Base-by-base conservation (phyloP, 1,284 basidiomycete genomes). In the Papiliotrema flavescens region DNA sequence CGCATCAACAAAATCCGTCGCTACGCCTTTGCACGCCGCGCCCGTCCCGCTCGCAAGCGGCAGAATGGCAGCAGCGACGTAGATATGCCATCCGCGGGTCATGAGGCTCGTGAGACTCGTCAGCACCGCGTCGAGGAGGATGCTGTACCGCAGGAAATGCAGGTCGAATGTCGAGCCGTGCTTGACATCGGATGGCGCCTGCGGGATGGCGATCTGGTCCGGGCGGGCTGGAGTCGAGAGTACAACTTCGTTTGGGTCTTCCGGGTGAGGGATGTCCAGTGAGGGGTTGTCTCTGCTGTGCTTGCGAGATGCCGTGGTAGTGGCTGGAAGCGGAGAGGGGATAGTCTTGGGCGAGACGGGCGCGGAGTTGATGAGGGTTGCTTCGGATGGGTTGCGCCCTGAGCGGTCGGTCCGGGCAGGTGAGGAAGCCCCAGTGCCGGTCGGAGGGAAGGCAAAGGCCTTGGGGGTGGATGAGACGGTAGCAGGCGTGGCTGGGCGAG, bases 31-130 rank as follows among this genome's bases (percentile, higher is more conserved):
- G 17, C 64, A 60, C 0, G 76, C 75, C 9, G 73, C 64, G 0
- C 73, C 74, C 0, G 75, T 75, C 2, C 73, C 76, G 22, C 65
- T 69, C 15, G 75, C 74, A 41, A 76, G 69, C 1, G 76, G 76
- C 17, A 78, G 53, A 0, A 76, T 54, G 0, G 53, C 63, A 0
- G 73, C 75, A 0, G 76, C 76, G 19, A 69, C 28, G 50, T 73
- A 75, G 43, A 77, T 64, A 49, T 76, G 71, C 71, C 66, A 71
- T 0, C 65, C 60, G 9, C 53, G 20, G 2, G 36, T 51, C 2
- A 64, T 57, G 43, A 73, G 57, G 4, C 65, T 55, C 7, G 67
- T 58, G 6, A 53, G 43, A 14, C 58, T 61, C 0, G 75, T 76
- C 20, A 75, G 60, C 5, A 71, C 14, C 5, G 66, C 74, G 50